Conservation (phyloP, 176 grass and related monocot genomes). For the Alopecurus myosuroides region DNA sequence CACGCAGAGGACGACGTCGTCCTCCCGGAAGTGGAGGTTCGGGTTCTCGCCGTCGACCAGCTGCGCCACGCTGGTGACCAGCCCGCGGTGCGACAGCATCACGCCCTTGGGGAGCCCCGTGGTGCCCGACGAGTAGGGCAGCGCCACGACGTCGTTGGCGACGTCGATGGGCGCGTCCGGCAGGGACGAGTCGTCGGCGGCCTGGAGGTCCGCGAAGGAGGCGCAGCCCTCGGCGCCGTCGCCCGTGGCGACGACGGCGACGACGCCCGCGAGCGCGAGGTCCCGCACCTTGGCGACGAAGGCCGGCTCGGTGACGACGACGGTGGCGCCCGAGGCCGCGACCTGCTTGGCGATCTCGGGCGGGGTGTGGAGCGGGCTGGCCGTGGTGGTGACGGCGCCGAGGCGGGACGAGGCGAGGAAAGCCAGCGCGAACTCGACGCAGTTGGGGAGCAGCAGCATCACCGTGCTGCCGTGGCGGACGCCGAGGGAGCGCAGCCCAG, state of each 20-base stretch:
- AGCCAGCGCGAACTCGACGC: slow-evolving; percentile 52
- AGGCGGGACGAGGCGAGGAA: slow-evolving; percentile 69
- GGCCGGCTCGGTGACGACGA: slow-evolving; percentile 62
- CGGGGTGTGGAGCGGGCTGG: slow-evolving; percentile 77
- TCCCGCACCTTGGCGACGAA: slow-evolving; percentile 53
- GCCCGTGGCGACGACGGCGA: slow-evolving; percentile 56
- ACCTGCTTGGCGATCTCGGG: slow-evolving; percentile 84
- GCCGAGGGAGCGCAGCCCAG: slow-evolving; percentile 16
- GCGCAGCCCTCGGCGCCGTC: slow-evolving; percentile 34
- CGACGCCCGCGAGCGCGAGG: slow-evolving; percentile 36
- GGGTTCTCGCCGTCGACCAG: slow-evolving; percentile 48
- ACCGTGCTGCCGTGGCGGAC: slow-evolving; percentile 41
- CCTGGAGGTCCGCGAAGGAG: slow-evolving; percentile 45
- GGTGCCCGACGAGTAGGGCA: slow-evolving; percentile 93
- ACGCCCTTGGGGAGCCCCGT: slow-evolving; percentile 89
- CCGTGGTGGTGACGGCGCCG: slow-evolving; percentile 67
- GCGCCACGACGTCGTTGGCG: slow-evolving; percentile 50
- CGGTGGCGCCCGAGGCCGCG: slow-evolving; percentile 35
- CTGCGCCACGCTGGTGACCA: slow-evolving; percentile 65
- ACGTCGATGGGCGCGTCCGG: slow-evolving; percentile 25
- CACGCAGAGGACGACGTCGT: slow-evolving; percentile 64
- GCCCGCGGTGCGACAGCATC: slow-evolving; percentile 67
- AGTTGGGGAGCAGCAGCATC: slow-evolving; percentile 82
- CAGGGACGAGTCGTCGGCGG: background rate
- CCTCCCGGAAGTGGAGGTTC: slow-evolving; percentile 30